These are phyloP conservation scores for Boletus pseudopeckii DNA, from an alignment of 768 basidiomycete genomes.

Conservation along the genomic window DNA sequence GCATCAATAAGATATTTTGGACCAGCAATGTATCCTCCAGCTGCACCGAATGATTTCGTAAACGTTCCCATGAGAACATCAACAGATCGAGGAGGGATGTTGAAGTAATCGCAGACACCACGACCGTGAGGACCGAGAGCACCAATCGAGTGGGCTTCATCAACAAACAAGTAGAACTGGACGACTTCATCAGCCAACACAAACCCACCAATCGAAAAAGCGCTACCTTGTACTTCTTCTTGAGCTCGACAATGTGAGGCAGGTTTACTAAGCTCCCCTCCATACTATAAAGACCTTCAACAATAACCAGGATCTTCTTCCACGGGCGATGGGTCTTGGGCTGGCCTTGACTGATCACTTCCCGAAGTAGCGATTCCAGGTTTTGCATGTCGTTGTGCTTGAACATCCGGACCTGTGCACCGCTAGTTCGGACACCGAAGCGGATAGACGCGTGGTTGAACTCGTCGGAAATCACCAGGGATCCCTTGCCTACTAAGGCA, in stretches of 20 bases:
- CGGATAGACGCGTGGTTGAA: conserved; percentile 95
- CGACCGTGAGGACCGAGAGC: conserved; percentile 93
- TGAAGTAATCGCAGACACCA: conserved; percentile 94
- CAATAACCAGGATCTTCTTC: conserved; percentile 95
- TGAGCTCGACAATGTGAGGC: conserved; percentile 79
- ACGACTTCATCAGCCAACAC: background rate
- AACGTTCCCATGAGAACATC: conserved; percentile 99
- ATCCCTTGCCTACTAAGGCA: conserved; percentile 85
- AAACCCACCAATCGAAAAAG: conserved; percentile 11
- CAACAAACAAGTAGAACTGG: conserved; percentile 93
- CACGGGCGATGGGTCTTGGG: conserved; percentile 98
- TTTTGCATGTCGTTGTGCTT: conserved; percentile 94
- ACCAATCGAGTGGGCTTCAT: conserved; percentile 97
- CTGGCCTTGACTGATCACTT: conserved; percentile 95
- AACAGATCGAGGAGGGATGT: conserved; percentile 70
- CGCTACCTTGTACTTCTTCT: conserved; percentile 88
- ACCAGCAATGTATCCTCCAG: conserved; percentile 93
- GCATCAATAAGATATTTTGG: conserved; percentile 75
- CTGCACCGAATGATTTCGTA: conserved; percentile 91
- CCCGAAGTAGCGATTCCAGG: conserved; percentile 76
- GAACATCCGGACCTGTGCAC: conserved; percentile 88
- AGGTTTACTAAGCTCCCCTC: conserved; percentile 92
- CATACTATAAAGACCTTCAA: conserved; percentile 98
- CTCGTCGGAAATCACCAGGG: conserved; percentile 94
- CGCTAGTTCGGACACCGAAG: conserved; percentile 84